These are phyloP conservation scores for Mentha longifolia DNA, from an alignment of 257 asterid species.

Conservation along the genomic window DNA sequence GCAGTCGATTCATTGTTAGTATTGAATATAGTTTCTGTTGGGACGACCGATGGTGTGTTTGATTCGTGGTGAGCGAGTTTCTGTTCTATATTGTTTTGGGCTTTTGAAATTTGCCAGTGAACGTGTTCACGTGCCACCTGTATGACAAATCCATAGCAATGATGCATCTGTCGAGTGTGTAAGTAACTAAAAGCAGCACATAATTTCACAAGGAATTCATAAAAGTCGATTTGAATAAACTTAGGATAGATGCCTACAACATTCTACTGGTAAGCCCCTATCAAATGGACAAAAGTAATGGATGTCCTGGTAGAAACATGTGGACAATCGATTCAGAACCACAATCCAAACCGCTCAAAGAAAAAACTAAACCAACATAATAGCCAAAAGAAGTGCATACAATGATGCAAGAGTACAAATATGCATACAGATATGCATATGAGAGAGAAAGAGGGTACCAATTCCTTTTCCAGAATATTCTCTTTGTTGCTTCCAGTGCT, in stretches of 20 bases:
- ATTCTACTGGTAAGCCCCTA: too few relatives aligned
- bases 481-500: slow-evolving; percentile 94
- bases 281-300: too few relatives aligned
- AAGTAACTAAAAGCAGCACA: neutral
- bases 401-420: neutral
- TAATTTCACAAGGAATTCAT: slow-evolving; percentile 12
- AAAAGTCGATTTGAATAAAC: neutral
- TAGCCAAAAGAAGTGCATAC: neutral
- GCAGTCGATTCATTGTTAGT: slow-evolving; percentile 33
- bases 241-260: neutral
- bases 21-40: slow-evolving; percentile 31
- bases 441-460: slow-evolving; percentile 56
- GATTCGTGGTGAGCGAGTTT: slow-evolving; percentile 32
- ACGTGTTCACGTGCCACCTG: slow-evolving; percentile 78
- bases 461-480: slow-evolving; percentile 69
- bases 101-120: slow-evolving; percentile 63
- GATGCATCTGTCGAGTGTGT: slow-evolving; percentile 8
- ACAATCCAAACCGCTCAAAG: too few relatives aligned
- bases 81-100: slow-evolving; percentile 44
- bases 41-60: slow-evolving; percentile 28
- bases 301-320: too few relatives aligned
- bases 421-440: neutral
- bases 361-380: too few relatives aligned
- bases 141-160: slow-evolving; percentile 24
- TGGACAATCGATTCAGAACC: too few relatives aligned